Conservation (phyloP, 768 basidiomycete genomes). For the Coprinellus micaceus region DNA sequence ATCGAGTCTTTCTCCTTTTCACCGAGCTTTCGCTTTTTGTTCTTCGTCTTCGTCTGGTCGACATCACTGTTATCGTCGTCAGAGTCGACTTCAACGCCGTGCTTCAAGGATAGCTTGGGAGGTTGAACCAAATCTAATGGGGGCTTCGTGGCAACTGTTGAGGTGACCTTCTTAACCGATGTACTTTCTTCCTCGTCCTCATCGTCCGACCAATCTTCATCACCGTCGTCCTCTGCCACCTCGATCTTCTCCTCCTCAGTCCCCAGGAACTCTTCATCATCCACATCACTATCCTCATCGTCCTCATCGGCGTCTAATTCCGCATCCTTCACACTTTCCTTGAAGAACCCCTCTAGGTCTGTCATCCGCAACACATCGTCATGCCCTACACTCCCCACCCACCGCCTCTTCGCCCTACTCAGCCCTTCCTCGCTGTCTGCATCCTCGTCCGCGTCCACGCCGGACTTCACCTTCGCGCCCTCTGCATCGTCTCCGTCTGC, state of each 20-base stretch:
- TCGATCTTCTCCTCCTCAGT: background rate
- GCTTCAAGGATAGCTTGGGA: no score
- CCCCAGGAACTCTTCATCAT: constrained; percentile 12
- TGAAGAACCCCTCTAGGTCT: constrained; percentile 74
- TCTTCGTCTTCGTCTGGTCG: background rate
- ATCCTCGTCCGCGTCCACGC: constrained; percentile 17
- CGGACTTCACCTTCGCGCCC: constrained; percentile 12
- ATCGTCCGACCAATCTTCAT: background rate
- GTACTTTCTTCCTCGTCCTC: background rate
- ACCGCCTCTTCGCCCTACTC: constrained; percentile 40
- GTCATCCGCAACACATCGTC: constrained; percentile 85
- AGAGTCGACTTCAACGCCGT: constrained; percentile 7
- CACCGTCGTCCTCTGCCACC: constrained; percentile 19
- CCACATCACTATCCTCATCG: constrained; percentile 23
- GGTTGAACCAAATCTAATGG: no score
- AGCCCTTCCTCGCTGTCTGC: constrained; percentile 16
- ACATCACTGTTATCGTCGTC: constrained; percentile 19
- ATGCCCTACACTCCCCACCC: constrained; percentile 92
- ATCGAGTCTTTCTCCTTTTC: constrained; percentile 50
- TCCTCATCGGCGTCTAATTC: constrained; percentile 22
- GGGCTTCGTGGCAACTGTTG: no score
- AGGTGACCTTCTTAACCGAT: no score
- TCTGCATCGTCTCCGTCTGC: constrained; percentile 21
- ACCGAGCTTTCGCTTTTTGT: constrained; percentile 52
- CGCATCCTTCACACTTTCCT: constrained; percentile 31